These are phyloP conservation scores for Ephemerocybe angulata DNA, from an alignment of 768 basidiomycete genomes.

Conservation along the genomic window DNA sequence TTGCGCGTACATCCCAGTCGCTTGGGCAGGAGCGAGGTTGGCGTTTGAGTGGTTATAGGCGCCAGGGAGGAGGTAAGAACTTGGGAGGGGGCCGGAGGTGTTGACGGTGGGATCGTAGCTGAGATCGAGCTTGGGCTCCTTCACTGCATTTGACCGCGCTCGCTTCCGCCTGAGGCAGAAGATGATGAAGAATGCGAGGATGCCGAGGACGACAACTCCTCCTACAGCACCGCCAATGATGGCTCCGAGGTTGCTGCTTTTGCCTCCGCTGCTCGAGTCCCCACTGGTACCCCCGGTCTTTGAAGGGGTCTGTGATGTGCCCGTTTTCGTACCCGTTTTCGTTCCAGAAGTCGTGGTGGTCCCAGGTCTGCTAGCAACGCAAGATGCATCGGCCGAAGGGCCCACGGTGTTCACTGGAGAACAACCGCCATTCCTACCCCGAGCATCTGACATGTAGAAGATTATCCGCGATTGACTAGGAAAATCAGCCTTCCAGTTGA, in stretches of 20 bases:
- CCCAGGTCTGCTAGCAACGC: slow-evolving; percentile 9
- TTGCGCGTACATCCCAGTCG: slow-evolving; percentile 6
- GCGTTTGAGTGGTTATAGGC: slow-evolving; percentile 4
- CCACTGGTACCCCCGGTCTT: neutral
- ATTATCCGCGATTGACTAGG: slow-evolving; percentile 22
- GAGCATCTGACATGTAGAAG: slow-evolving; percentile 24
- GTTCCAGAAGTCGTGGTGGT: slow-evolving; percentile 7
- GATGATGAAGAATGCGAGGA: slow-evolving; percentile 9
- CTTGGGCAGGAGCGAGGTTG: slow-evolving; percentile 6
- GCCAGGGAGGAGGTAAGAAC: slow-evolving; percentile 9
- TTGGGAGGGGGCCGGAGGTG: slow-evolving; percentile 2
- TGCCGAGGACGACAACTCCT: slow-evolving; percentile 10
- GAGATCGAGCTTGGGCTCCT: slow-evolving; percentile 11
- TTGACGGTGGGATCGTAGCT: slow-evolving; percentile 5
- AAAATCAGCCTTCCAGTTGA: slow-evolving; percentile 23
- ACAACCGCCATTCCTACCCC: slow-evolving; percentile 22
- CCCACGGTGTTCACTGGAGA: slow-evolving; percentile 18
- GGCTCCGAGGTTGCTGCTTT: slow-evolving; percentile 11
- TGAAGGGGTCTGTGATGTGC: neutral
- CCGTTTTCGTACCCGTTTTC: neutral
- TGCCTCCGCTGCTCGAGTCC: neutral
- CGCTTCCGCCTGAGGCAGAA: slow-evolving; percentile 15
- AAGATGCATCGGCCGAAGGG: slow-evolving; percentile 20
- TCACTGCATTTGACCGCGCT: neutral
- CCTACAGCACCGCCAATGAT: slow-evolving; percentile 16